A percentile compares a stretch with the other conserved stretches of the same genome.
These are phyloP conservation scores for Amaranthus palmeri DNA, from an alignment of 148 eudicot genomes.

Conservation along the genomic window DNA sequence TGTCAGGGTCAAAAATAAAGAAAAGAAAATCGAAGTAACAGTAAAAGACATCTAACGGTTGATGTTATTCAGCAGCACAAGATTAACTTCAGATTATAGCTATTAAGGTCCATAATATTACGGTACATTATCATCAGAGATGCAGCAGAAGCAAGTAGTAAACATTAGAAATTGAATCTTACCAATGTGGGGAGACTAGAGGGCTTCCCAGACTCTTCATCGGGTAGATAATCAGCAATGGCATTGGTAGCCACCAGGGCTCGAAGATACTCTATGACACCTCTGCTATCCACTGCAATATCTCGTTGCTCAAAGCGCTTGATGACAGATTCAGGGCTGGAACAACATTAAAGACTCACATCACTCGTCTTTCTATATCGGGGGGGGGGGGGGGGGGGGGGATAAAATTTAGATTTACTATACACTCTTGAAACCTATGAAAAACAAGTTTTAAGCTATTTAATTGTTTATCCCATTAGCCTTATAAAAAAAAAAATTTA, in stretches of 20 bases:
- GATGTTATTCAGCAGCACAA: neutral
- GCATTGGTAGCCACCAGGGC: conserved; percentile 90
- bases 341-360: conserved; percentile 10
- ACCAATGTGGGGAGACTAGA: conserved; percentile 87
- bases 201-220: conserved; percentile 85
- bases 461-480: too few species aligned
- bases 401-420: neutral
- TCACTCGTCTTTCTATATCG: neutral
- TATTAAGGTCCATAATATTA: neutral
- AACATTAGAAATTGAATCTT: conserved; percentile 13
- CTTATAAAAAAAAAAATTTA: too few species aligned
- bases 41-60: neutral
- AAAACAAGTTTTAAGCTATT: neutral
- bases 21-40: neutral
- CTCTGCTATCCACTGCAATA: conserved; percentile 76
- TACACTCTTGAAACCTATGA: neutral
- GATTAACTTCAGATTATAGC: too few species aligned
- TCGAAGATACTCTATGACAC: conserved; percentile 80
- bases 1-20: neutral
- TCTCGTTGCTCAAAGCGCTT: conserved; percentile 73
- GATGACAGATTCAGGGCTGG: conserved; percentile 86
- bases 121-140: conserved; percentile 3
- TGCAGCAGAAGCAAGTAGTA: conserved; percentile 13
- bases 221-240: conserved; percentile 83
- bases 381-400: neutral